Evolutionary conservation across 176 grass and related monocot genomes (phyloP).

Genomic region (Oryza nivara): DNA sequence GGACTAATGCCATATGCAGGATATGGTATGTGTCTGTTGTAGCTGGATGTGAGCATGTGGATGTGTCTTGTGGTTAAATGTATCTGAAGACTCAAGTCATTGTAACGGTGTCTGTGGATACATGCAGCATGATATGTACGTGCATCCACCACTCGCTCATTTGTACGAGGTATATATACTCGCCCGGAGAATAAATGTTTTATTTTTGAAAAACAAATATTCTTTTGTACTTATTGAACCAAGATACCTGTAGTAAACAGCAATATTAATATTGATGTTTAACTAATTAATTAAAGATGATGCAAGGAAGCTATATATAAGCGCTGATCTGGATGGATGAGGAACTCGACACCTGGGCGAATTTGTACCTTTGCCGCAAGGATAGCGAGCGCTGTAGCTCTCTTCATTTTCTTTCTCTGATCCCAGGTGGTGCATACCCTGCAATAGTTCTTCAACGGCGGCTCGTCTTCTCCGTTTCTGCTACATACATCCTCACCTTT

Average conservation of each 20-base stretch:
- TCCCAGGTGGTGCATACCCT: background rate
- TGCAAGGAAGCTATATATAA: background rate
- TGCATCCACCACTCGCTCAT: background rate
- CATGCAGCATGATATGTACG: background rate
- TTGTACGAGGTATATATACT: slow-evolving; percentile 2
- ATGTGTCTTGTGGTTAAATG: slow-evolving; percentile 29
- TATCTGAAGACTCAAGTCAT: background rate
- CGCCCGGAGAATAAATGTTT: background rate
- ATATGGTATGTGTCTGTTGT: background rate
- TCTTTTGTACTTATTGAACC: background rate
- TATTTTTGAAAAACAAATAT: background rate
- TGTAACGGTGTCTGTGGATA: background rate
- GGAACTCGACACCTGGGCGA: background rate
- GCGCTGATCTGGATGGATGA: background rate
- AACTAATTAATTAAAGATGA: background rate
- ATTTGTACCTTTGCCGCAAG: background rate
- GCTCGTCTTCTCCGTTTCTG: background rate
- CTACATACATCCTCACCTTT: background rate
- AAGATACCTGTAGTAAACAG: background rate
- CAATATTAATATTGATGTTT: background rate
- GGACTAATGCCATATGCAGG: slow-evolving; percentile 3
- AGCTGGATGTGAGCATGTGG: slow-evolving; percentile 30
- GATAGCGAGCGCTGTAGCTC: background rate
- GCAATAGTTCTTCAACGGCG: background rate
- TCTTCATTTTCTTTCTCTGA: background rate